phyloP scores from a whole-genome alignment of 2,329 filamentous ascomycete species.

The Fusarium beomiforme region DNA sequence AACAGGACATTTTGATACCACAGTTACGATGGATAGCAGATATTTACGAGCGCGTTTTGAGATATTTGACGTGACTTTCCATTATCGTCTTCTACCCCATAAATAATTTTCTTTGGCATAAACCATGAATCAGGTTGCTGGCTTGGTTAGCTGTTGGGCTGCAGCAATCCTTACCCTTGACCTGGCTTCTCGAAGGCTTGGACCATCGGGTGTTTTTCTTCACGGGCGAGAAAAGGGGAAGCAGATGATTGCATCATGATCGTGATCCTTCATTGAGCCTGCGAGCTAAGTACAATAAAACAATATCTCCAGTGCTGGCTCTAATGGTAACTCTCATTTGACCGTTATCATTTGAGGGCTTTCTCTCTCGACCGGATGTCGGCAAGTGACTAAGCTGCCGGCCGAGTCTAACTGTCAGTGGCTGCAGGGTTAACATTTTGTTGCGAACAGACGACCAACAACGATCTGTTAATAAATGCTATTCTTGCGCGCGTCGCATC shows the following conservation, averaged over 20 bases:
- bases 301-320: background rate
- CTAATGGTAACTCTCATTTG: background rate
- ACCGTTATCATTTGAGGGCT: background rate
- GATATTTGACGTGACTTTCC: background rate
- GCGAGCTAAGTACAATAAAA: accelerated
- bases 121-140: background rate
- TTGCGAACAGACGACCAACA: background rate
- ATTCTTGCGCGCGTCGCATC: background rate
- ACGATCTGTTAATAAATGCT: too few relatives aligned
- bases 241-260: background rate
- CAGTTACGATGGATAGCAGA: background rate
- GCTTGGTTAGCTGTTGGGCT: background rate
- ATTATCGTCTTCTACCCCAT: background rate
- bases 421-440: background rate
- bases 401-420: background rate
- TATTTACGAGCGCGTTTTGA: constrained; percentile 6
- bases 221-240: background rate
- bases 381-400: background rate
- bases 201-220: constrained; percentile 23
- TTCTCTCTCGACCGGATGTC: background rate
- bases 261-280: too few relatives aligned
- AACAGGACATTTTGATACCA: constrained; percentile 35
- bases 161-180: constrained; percentile 2
- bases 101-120: background rate
- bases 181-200: constrained; percentile 12